Evolutionary conservation across 2,329 filamentous ascomycete species (phyloP).

Genomic region (Emericellopsis atlantica): DNA sequence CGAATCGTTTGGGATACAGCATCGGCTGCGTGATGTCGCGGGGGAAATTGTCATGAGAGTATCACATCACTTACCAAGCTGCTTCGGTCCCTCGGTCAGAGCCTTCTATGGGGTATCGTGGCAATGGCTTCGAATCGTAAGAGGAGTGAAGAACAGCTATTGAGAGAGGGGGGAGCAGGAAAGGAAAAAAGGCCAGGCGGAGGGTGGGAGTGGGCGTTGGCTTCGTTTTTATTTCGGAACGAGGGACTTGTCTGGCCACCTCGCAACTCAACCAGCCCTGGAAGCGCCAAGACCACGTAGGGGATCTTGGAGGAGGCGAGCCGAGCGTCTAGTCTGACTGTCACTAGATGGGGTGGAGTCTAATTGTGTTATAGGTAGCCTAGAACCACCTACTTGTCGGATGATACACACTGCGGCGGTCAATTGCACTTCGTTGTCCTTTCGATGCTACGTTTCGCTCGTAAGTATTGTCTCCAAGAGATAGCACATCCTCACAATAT

Average conservation of each 20-base stretch:
- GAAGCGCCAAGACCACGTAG: neutral
- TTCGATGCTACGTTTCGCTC: too few species aligned
- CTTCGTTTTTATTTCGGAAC: slow-evolving; percentile 7
- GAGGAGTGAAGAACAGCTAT: slow-evolving; percentile 1
- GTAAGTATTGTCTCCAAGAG: too few species aligned
- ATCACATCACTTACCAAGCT: slow-evolving; percentile 2
- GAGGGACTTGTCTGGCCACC: neutral
- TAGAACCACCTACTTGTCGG: neutral
- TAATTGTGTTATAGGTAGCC: neutral
- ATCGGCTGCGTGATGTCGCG: too few species aligned
- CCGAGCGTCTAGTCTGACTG: neutral
- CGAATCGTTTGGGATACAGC: too few species aligned
- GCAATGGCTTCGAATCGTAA: slow-evolving; percentile 4
- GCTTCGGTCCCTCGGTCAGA: slow-evolving; percentile 1
- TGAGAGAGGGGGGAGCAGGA: slow-evolving; percentile 2
- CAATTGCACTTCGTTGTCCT: too few species aligned
- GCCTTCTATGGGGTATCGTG: slow-evolving; percentile 4
- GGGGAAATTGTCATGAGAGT: neutral
- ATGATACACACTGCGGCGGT: too few species aligned
- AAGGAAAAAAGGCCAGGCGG: slow-evolving; percentile 1
- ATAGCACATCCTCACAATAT: too few species aligned
- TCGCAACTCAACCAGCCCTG: neutral
- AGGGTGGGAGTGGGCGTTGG: slow-evolving; percentile 4
- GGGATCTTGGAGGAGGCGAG: neutral
- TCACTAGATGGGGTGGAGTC: too few species aligned